A percentile compares a stretch with the other conserved stretches of the same genome.
Conservation (phyloP, 169 alveolate genomes). For the Eimeria praecox region DNA sequence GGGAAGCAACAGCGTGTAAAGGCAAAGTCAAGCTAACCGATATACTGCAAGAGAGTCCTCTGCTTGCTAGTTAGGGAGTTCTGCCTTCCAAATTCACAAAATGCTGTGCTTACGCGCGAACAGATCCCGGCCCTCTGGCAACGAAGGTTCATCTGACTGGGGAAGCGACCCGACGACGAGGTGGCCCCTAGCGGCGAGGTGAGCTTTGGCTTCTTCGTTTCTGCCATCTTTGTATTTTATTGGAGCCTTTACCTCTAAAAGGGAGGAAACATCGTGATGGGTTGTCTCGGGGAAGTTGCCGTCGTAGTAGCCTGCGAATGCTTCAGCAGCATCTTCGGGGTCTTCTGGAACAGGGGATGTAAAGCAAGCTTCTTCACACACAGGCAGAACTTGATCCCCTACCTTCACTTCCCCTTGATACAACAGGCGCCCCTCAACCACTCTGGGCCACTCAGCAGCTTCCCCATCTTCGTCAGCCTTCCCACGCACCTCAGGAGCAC, state of each 20-base stretch:
- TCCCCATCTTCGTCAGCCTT: neutral
- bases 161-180: slow-evolving; percentile 9
- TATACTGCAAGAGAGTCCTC: neutral
- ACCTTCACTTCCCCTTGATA: slow-evolving; percentile 48
- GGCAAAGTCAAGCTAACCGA: neutral
- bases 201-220: neutral
- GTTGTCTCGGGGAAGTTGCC: slow-evolving; percentile 52
- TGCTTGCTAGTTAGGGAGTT: neutral
- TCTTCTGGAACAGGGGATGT: neutral
- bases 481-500: neutral
- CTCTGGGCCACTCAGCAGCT: slow-evolving; percentile 23
- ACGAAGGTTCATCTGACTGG: neutral
- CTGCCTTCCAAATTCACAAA: neutral
- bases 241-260: slow-evolving; percentile 7
- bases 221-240: neutral
- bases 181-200: neutral
- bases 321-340: slow-evolving; percentile 30
- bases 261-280: slow-evolving; percentile 20
- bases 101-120: slow-evolving; percentile 12
- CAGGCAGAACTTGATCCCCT: neutral
- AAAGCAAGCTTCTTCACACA: slow-evolving; percentile 18
- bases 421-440: slow-evolving; percentile 50
- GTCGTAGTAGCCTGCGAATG: slow-evolving; percentile 22
- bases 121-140: slow-evolving; percentile 29
- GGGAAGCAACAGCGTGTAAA: neutral